Conservation (phyloP, 2,329 filamentous ascomycete genomes). For the Byssothecium circinans region DNA sequence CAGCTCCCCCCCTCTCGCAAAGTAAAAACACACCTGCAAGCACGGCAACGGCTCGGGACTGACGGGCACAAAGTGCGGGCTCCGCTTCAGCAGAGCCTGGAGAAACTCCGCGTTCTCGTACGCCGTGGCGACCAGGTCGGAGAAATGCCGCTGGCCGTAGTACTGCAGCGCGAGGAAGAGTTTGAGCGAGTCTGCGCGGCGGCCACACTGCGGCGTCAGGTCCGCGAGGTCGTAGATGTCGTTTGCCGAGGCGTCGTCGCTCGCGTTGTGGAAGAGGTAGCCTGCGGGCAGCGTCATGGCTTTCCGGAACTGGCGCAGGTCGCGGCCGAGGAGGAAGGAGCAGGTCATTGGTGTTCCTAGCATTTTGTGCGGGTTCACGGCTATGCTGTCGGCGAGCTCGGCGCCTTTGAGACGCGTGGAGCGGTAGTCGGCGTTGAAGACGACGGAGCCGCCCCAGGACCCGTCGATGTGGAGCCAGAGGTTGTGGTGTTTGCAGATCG, state of each 20-base stretch:
- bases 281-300: conserved; percentile 87
- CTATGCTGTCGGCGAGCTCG: conserved; percentile 76
- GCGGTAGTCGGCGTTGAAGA: conserved; percentile 66
- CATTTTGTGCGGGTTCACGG: conserved; percentile 98
- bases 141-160: conserved; percentile 77
- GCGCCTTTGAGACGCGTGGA: conserved; percentile 67
- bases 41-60: conserved; percentile 74
- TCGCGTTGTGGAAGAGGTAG: conserved; percentile 61
- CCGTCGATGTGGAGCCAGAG: conserved; percentile 95
- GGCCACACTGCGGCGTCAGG: conserved; percentile 88
- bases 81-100: conserved; percentile 58
- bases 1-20: conserved; percentile 62
- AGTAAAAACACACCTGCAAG: conserved; percentile 94
- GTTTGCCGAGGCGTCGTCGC: conserved; percentile 25
- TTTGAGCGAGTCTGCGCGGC: conserved; percentile 82
- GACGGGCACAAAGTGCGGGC: conserved; percentile 68
- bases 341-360: conserved; percentile 88
- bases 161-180: conserved; percentile 87
- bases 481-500: conserved; percentile 68
- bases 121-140: conserved; percentile 63
- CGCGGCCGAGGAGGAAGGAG: conserved; percentile 79
- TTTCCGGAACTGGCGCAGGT: conserved; percentile 74
- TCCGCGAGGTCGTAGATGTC: conserved; percentile 88
- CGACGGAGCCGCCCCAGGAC: conserved; percentile 83
- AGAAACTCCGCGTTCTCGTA: conserved; percentile 73